Base-by-base conservation (phyloP, 108 stramenopile species). In the Skeletonema marinoi region DNA sequence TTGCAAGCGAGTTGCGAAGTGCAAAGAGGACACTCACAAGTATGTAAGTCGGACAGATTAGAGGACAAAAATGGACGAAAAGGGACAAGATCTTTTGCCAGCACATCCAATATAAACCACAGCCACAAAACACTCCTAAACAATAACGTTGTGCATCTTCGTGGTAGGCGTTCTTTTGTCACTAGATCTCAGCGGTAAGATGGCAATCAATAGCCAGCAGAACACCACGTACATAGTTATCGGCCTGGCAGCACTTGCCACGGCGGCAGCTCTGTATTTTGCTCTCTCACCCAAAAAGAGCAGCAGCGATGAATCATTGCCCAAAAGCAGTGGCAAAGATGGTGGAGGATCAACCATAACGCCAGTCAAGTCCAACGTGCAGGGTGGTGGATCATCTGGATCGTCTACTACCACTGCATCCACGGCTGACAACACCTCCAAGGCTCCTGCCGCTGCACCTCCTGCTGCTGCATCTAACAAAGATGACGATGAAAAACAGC, bases 321-420 rank as follows among this genome's bases (percentile, higher is more conserved):
- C 54, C 54, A 29, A 56, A 25, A 25, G 25, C 54, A 7, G 54
- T 6, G 29, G 21, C 54, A 25, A 58, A 10, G 41, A 12, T 36
- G 68, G 66, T 41, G 67, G 36, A 6, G 70, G 44, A 14, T 69
- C 69, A 11, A 46, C 41, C 60, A 74, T 39, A 25, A 81, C 80
- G 7, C 80, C 80, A 46, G 71, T 69, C 51, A 82, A 82, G 66
- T 82, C 81, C 74, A 82, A 82, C 65, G 54, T 56, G 19, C 54
- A 56, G 51, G 51, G 21, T 6, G 51, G 51, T 6, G 51, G 17
- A 21, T 21, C 54, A 56, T 21, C 54, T 56, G 54, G 54, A 56
- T 56, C 54, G 9, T 56, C 54, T 10, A 46, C 41, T 32, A 38
- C 46, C 7, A 66, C 79, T 60, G 14, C 54, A 7, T 3, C 61